Evolutionary conservation across 2,329 filamentous ascomycete species (phyloP).

Genomic region (Leptographium lundbergii): DNA sequence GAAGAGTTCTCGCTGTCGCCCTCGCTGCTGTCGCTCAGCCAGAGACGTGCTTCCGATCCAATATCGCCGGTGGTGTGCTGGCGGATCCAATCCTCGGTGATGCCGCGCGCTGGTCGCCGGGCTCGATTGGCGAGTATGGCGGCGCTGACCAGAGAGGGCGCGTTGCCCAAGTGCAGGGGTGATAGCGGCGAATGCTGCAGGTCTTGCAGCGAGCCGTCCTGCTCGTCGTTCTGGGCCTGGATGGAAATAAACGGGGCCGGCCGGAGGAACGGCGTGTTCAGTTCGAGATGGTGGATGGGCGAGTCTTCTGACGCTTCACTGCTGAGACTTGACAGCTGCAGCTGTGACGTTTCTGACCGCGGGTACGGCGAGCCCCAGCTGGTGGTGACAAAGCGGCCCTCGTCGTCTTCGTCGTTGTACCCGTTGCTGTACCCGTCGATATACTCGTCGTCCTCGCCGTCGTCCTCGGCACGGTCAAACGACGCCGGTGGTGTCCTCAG

Average conservation of each 20-base stretch:
- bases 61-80: slow-evolving; percentile 64
- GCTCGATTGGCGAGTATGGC: slow-evolving; percentile 52
- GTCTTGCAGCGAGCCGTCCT: slow-evolving; percentile 10
- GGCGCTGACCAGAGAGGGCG: slow-evolving; percentile 32
- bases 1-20: slow-evolving; percentile 65
- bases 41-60: slow-evolving; percentile 60
- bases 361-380: slow-evolving; percentile 91
- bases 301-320: slow-evolving; percentile 49
- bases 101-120: slow-evolving; percentile 44
- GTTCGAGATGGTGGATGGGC: slow-evolving; percentile 47
- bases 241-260: slow-evolving; percentile 33
- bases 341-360: slow-evolving; percentile 39
- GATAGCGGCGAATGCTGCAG: slow-evolving; percentile 3
- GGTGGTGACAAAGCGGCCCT: slow-evolving; percentile 49
- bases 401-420: slow-evolving; percentile 14
- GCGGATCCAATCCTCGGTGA: slow-evolving; percentile 78
- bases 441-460: slow-evolving; percentile 7
- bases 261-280: slow-evolving; percentile 50
- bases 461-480: background rate
- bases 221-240: slow-evolving; percentile 22
- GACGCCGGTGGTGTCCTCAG: slow-evolving; percentile 37
- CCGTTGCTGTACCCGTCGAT: background rate
- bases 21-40: slow-evolving; percentile 70
- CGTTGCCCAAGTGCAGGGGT: background rate
- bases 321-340: slow-evolving; percentile 39